Conservation (phyloP, 139 green algal genomes). For the Microglena sp. region DNA sequence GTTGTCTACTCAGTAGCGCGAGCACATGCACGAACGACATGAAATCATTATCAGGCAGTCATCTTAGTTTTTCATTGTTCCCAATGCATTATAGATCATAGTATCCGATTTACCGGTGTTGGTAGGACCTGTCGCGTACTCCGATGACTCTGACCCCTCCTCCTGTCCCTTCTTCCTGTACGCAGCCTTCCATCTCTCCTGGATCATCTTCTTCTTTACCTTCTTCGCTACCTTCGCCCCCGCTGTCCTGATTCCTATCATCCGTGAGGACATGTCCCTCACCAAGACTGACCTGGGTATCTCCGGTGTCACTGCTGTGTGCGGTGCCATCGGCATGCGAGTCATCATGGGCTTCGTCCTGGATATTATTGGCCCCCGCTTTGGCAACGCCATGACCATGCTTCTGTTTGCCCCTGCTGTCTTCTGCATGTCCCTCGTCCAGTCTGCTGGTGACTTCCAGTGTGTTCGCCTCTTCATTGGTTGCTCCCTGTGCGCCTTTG, state of each 20-base stretch:
- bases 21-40: too few relatives aligned
- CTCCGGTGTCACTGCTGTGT: conserved; percentile 61
- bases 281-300: too few relatives aligned
- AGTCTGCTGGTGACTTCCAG: conserved; percentile 23
- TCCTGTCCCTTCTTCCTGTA: too few relatives aligned
- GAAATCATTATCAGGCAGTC: too few relatives aligned
- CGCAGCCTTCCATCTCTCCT: conserved; percentile 72
- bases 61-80: too few relatives aligned
- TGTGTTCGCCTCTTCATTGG: conserved; percentile 67
- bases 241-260: conserved; percentile 50
- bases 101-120: too few relatives aligned
- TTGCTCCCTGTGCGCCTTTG: conserved; percentile 50
- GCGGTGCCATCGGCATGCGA: conserved; percentile 53
- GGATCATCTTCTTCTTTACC: conserved; percentile 78
- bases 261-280: conserved; percentile 72
- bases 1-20: too few relatives aligned
- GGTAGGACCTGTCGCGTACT: too few relatives aligned
- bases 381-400: conserved; percentile 34
- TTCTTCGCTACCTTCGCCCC: conserved; percentile 89
- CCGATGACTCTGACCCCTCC: too few relatives aligned
- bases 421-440: conserved; percentile 60
- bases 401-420: conserved; percentile 52
- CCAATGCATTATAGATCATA: too few relatives aligned
- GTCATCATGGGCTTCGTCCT: conserved; percentile 60
- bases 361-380: conserved; percentile 66